Base-by-base conservation (phyloP, 352 stramenopile species). In the Globisporangium sylvaticum region DNA sequence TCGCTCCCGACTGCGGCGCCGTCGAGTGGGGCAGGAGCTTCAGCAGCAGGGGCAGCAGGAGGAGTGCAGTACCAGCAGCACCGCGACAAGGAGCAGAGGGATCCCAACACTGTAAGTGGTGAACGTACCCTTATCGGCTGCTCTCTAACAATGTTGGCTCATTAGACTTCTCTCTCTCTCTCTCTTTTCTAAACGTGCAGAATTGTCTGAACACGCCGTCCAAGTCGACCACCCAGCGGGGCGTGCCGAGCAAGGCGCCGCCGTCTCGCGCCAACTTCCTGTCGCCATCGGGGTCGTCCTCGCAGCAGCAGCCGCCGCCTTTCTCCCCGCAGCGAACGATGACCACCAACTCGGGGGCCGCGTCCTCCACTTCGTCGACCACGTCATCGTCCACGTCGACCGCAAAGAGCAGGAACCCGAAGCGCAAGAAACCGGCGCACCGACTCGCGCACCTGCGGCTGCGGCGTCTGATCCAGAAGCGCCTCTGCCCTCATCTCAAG, bases 401-500 rank as follows among this genome's bases (percentile, higher is more conserved):
- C n/a, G 42, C 48, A 39, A 75, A 72, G 48, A 18, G 32, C 34
- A 68, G 72, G 37, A 46, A 58, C 52, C 64, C 68, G 50, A 61
- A 84, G 54, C 64, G 65, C 7, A 64, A 76, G 59, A 76, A 81
- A 37, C 67, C 75, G 1, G 52, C 68, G 8, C 62, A 73, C 37
- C 72, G 64, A 3, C 62, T 84, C 8, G 68, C 72, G 32, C 81
- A 84, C 67, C 60, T 94, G 42, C 83, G 77, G 8, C 66, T 92
- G 55, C 82, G 86, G 10, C 78, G 86, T 3, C 67, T 92, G 15
- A 87, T 94, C 42, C 84, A 92, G 67, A 87, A 82, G 57, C 75
- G 75, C 1, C 65, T 92, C 34, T 94, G 85, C 48, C 69, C 65
- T 14, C 84, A 94, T 59, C 65, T 94, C n/a, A 80, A 87, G 66